Percentiles rank a stretch among this genome's conserved stretches.
These are phyloP conservation scores for Carex myosuroides DNA, from an alignment of 176 grass and related monocot genomes.

Conservation along the genomic window DNA sequence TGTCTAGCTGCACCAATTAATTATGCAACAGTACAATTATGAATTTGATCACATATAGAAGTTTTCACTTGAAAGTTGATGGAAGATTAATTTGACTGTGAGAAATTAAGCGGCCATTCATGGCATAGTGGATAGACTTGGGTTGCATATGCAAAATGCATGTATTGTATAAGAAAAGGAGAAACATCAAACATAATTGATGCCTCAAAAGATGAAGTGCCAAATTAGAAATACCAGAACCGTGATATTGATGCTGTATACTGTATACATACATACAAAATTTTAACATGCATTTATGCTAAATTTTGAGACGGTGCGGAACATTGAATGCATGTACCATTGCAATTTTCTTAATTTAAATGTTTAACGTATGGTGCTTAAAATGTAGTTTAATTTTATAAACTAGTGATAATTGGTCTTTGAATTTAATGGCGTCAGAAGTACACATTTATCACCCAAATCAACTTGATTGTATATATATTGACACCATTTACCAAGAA, in stretches of 20 bases:
- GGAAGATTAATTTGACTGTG: not conserved
- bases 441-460: constrained; percentile 4
- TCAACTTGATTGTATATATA: not conserved
- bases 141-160: not conserved
- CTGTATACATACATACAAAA: not conserved
- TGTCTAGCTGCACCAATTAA: constrained; percentile 55
- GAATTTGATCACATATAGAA: not conserved
- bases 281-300: not conserved
- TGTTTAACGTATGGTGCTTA: not conserved
- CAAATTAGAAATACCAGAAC: not conserved
- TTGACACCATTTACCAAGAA: not conserved
- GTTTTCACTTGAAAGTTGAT: not conserved
- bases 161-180: not conserved
- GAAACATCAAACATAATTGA: not conserved
- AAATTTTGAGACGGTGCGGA: not conserved
- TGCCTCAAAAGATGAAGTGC: not conserved
- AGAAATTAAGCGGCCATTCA: not conserved
- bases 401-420: not conserved
- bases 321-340: not conserved
- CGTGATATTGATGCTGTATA: not conserved
- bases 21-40: not conserved
- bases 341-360: constrained; percentile 1
- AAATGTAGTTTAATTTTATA: not conserved
- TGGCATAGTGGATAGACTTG: not conserved
- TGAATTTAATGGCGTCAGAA: not conserved